Conservation (phyloP, 2,329 filamentous ascomycete genomes). For the Aspergillus novoparasiticus region DNA sequence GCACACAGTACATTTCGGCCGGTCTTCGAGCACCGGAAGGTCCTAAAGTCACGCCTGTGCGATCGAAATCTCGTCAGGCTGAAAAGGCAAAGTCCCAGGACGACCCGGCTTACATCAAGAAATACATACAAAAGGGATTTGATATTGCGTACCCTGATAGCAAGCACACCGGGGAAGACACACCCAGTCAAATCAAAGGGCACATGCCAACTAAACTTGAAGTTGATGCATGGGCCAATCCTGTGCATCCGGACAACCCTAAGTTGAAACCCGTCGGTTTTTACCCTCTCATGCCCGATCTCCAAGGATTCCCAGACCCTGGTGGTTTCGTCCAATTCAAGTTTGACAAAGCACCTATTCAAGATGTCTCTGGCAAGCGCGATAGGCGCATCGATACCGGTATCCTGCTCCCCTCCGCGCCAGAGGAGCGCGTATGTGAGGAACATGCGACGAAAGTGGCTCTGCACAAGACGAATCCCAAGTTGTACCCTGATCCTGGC, state of each 20-base stretch:
- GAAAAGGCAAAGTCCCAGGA: conserved; percentile 50
- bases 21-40: conserved; percentile 38
- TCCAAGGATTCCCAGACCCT: conserved; percentile 61
- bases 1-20: conserved; percentile 84
- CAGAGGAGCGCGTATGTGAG: conserved; percentile 51
- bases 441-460: conserved; percentile 52
- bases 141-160: conserved; percentile 65
- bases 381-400: conserved; percentile 63
- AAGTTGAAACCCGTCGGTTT: conserved; percentile 60
- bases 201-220: conserved; percentile 58
- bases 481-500: conserved; percentile 54
- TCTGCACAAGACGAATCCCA: conserved; percentile 53
- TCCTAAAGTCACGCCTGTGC: conserved; percentile 28
- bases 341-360: conserved; percentile 62
- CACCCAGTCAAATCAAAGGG: conserved; percentile 54
- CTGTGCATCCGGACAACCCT: conserved; percentile 61
- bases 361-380: conserved; percentile 50
- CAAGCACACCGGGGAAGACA: conserved; percentile 61
- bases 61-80: conserved; percentile 26
- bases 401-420: conserved; percentile 55
- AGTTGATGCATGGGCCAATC: conserved; percentile 60
- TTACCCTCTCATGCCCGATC: conserved; percentile 64
- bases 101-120: conserved; percentile 62
- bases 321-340: conserved; percentile 64
- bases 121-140: conserved; percentile 65